Evolutionary conservation across 805 yeast species (phyloP), one percentile per base, ranked within the genome.

Genomic region (Priceomyces carsonii): DNA sequence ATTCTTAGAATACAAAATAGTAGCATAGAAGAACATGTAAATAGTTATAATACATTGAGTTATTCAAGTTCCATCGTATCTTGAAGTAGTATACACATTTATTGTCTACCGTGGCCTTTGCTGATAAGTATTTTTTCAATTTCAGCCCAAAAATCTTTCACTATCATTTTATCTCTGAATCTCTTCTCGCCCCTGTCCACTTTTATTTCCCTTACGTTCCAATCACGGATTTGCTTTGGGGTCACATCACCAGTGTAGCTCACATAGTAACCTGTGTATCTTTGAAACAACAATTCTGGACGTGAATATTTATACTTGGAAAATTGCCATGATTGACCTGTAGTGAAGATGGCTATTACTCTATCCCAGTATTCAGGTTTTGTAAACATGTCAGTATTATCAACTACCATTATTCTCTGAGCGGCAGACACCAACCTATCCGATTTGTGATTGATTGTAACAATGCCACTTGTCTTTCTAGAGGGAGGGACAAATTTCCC

Each of bases 311-410:
- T 85, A 62, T 91, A 93, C 50, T 80, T 78, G 53, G 85, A 79
- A 64, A 93, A 87, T 64, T 93, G 99, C 99, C 99, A 93, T 36
- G 82, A 72, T 65, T 93, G 99, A 8, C 99, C 99, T 8, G 97
- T 91, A 12, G 96, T 91, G 66, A 93, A 83, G 24, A 93, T 85
- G 0, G 95, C 97, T 32, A 91, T 86, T 1, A 93, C 97, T 40
- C 99, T 76, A 54, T 88, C 95, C 99, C 99, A 93, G 63, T 93
- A 88, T 58, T 93, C 98, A 3, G 96, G 95, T 57, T 90, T 91
- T 16, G 85, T 82, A 47, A 69, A 68, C 62, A 81, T 76, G 35
- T 89, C 95, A 4, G 89, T 88, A 38, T 86, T 85, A 55, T 87
- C 95, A 20, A 90, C 97, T 36, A 93, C 84, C 48, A 89, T 71